These are phyloP conservation scores for Acanthamoeba culbertsoni DNA, from an alignment of 208 protist genomes.

Conservation along the genomic window DNA sequence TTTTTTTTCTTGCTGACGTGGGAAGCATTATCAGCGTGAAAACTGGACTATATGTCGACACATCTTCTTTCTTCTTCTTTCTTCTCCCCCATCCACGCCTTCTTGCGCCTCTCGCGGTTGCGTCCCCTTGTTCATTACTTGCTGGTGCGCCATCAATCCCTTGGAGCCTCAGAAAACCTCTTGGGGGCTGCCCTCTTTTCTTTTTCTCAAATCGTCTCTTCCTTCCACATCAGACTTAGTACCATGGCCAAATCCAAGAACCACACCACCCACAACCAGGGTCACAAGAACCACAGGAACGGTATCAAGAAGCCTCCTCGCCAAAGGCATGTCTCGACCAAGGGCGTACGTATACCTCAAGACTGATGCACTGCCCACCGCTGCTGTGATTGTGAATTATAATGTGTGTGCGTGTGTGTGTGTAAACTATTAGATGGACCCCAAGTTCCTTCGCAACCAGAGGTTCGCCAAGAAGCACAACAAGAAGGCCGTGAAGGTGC, in stretches of 20 bases:
- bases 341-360: conserved; percentile 67
- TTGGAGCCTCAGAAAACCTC: not conserved
- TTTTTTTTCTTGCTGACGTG: too few relatives aligned
- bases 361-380: not conserved
- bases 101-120: too few relatives aligned
- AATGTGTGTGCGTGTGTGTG: too few relatives aligned
- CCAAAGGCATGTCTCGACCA: conserved; percentile 62
- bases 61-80: too few relatives aligned
- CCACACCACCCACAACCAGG: conserved; percentile 81
- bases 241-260: conserved; percentile 82
- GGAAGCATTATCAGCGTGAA: too few relatives aligned
- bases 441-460: conserved; percentile 79
- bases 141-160: not conserved
- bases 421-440: conserved; percentile 74
- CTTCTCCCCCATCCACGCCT: too few relatives aligned
- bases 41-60: too few relatives aligned
- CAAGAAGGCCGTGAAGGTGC: conserved; percentile 46
- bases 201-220: too few relatives aligned
- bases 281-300: conserved; percentile 78
- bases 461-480: conserved; percentile 68
- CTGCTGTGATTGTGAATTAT: too few relatives aligned
- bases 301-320: conserved; percentile 77
- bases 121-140: too few relatives aligned
- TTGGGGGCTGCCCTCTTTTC: too few relatives aligned
- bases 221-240: not conserved